A percentile compares a stretch with the other conserved stretches of the same genome.
These are phyloP conservation scores for Catharanthus roseus DNA, from an alignment of 257 asterid genomes.

Conservation along the genomic window DNA sequence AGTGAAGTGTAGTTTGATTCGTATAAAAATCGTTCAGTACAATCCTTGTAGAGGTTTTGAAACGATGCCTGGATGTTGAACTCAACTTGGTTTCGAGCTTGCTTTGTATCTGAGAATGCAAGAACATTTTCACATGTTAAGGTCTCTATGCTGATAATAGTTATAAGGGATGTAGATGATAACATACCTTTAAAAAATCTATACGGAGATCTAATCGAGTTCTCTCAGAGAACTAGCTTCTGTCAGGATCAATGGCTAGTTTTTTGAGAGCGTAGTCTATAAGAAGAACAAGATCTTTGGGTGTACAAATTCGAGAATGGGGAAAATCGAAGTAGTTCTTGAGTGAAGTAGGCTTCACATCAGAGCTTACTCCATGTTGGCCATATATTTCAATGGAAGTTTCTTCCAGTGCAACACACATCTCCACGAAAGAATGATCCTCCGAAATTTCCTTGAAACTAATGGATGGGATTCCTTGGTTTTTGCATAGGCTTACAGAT, in stretches of 20 bases:
- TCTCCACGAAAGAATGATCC: slow-evolving; percentile 48
- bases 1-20: too few species aligned
- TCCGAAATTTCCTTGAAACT: slow-evolving; percentile 29
- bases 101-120: neutral
- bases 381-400: slow-evolving; percentile 37
- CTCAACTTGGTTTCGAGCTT: neutral
- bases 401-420: slow-evolving; percentile 44
- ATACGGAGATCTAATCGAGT: too few species aligned
- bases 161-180: too few species aligned
- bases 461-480: slow-evolving; percentile 18
- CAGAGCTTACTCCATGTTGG: slow-evolving; percentile 14
- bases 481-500: slow-evolving; percentile 31
- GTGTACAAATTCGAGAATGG: slow-evolving; percentile 33
- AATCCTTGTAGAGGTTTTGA: too few species aligned
- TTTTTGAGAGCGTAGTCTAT: slow-evolving; percentile 38
- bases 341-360: neutral
- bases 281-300: slow-evolving; percentile 48
- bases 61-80: neutral
- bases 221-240: neutral
- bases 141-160: slow-evolving; percentile 1
- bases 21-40: too few species aligned
- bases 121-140: neutral
- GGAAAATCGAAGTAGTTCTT: slow-evolving; percentile 16
- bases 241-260: slow-evolving; percentile 16
- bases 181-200: too few species aligned